phyloP scores from a whole-genome alignment of 768 basidiomycete genomes.

The Cystofilobasidium capitatum region DNA sequence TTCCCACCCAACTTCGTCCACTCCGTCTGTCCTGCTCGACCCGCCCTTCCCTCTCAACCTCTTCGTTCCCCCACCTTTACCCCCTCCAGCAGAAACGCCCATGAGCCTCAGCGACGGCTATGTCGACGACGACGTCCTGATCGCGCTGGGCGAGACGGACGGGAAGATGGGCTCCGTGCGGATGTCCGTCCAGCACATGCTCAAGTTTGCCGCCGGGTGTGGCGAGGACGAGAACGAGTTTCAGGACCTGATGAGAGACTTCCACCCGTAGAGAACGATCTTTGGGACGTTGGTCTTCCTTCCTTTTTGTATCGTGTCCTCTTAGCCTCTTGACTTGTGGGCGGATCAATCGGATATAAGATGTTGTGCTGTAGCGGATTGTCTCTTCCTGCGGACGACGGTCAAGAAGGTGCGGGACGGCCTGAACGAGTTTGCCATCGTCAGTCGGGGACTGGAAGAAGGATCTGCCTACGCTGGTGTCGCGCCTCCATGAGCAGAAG shows the following conservation, averaged over 20 bases:
- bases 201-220: too few relatives aligned
- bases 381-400: too few relatives aligned
- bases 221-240: too few relatives aligned
- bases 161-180: slow-evolving; percentile 3
- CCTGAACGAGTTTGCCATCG: slow-evolving; percentile 73
- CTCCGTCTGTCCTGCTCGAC: not conserved
- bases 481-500: not conserved
- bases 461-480: slow-evolving; percentile 19
- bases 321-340: too few relatives aligned
- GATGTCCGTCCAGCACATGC: not conserved
- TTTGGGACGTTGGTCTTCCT: too few relatives aligned
- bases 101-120: not conserved
- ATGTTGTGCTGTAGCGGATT: too few relatives aligned
- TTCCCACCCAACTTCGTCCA: not conserved
- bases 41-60: not conserved
- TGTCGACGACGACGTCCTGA: slow-evolving; percentile 11
- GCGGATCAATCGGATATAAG: too few relatives aligned
- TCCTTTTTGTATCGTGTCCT: too few relatives aligned
- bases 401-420: slow-evolving; percentile 68
- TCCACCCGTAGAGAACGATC: too few relatives aligned
- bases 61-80: not conserved
- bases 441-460: slow-evolving; percentile 42
- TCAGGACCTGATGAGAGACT: too few relatives aligned
- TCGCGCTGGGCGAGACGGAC: slow-evolving; percentile 4
- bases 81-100: not conserved